Evolutionary conservation across 768 basidiomycete genomes (phyloP).

Genomic region (Lepiota venenata): DNA sequence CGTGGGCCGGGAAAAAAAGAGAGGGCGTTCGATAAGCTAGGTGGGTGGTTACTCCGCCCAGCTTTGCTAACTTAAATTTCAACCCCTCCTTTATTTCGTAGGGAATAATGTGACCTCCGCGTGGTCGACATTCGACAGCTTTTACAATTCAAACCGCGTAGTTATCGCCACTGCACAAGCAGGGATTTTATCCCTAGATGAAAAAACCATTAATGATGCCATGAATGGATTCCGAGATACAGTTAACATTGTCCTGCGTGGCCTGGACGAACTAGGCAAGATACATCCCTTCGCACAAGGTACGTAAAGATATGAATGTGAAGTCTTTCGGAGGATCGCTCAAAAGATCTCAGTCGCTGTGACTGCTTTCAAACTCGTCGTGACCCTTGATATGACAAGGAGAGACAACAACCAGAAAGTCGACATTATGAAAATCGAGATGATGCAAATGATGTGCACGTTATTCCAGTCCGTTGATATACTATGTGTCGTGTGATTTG

Average conservation of each 20-base stretch:
- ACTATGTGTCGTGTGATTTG: not conserved
- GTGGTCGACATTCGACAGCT: conserved; percentile 12
- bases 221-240: conserved; percentile 24
- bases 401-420: conserved; percentile 51
- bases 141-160: conserved; percentile 18
- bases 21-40: not conserved
- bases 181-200: conserved; percentile 10
- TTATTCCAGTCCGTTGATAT: conserved; percentile 37
- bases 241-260: conserved; percentile 26
- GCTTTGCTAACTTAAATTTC: too few relatives aligned
- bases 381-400: conserved; percentile 44
- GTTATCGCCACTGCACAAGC: not conserved
- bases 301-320: conserved; percentile 14
- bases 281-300: conserved; percentile 35
- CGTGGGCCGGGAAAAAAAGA: conserved; percentile 1
- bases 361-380: conserved; percentile 46
- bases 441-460: conserved; percentile 45
- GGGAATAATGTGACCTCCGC: not conserved
- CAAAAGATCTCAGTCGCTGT: conserved; percentile 21
- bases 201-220: conserved; percentile 22
- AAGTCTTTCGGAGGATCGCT: not conserved
- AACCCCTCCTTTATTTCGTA: not conserved
- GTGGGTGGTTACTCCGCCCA: not conserved
- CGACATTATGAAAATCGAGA: conserved; percentile 40
- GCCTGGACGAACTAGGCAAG: conserved; percentile 28